A percentile compares a stretch with the other conserved stretches of the same genome.
These are phyloP conservation scores for Chenopodium album DNA, from an alignment of 148 eudicot species.

Conservation along the genomic window DNA sequence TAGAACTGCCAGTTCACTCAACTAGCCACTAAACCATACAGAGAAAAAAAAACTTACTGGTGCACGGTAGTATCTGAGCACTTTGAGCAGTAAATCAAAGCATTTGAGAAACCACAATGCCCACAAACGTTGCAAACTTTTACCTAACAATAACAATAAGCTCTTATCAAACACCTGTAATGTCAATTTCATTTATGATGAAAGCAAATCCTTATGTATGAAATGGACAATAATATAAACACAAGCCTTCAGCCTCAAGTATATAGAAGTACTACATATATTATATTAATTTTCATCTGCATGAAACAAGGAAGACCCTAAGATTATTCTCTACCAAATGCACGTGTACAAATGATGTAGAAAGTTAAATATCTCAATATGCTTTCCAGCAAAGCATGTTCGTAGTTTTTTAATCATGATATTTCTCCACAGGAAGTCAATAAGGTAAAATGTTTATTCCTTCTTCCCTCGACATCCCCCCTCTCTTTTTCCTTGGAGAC, in stretches of 20 bases:
- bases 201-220: background rate
- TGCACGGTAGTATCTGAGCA: slow-evolving; percentile 17
- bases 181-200: background rate
- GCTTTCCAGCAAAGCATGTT: no score
- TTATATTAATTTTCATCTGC: background rate
- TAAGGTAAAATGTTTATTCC: no score
- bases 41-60: slow-evolving; percentile 18
- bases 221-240: background rate
- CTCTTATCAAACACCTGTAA: background rate
- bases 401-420: no score
- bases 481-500: no score
- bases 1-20: background rate
- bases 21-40: background rate
- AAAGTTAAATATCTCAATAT: no score
- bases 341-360: no score
- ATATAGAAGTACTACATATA: background rate
- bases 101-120: slow-evolving; percentile 13
- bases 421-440: no score
- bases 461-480: no score
- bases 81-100: slow-evolving; percentile 17
- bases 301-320: background rate
- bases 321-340: background rate
- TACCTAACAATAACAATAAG: slow-evolving; percentile 1
- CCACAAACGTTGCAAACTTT: slow-evolving; percentile 22
- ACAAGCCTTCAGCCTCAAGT: background rate